These are phyloP conservation scores for Adansonia gregorii DNA, from an alignment of 441 rosid genomes.

Conservation along the genomic window DNA sequence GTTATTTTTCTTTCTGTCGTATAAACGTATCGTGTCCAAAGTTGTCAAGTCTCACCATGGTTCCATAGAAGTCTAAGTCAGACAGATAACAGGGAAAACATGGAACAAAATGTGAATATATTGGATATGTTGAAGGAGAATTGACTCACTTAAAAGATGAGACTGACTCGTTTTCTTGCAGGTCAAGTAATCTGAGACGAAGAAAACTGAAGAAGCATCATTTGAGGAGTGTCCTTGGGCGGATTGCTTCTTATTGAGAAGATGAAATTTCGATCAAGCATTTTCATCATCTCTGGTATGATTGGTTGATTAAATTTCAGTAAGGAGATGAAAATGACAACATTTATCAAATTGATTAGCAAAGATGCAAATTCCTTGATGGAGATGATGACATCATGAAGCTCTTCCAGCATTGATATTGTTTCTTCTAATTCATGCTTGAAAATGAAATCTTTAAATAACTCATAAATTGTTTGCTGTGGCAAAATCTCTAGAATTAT, in stretches of 20 bases:
- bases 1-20: too few species aligned
- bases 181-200: constrained; percentile 65
- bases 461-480: background rate
- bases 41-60: background rate
- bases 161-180: constrained; percentile 35
- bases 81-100: background rate
- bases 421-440: background rate
- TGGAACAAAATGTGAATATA: background rate
- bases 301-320: background rate
- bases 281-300: background rate
- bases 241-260: constrained; percentile 33
- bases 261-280: constrained; percentile 13
- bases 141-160: background rate
- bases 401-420: background rate
- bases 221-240: constrained; percentile 39
- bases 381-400: background rate
- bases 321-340: constrained; percentile 9
- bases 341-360: background rate
- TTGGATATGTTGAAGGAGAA: background rate
- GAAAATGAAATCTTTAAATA: background rate
- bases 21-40: too few species aligned
- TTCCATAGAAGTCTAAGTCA: background rate
- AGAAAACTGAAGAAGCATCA: constrained; percentile 77
- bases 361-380: background rate
- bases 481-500: background rate